Evolutionary conservation across 176 grass and related monocot species (phyloP).

Genomic region (Elaeis guineensis): DNA sequence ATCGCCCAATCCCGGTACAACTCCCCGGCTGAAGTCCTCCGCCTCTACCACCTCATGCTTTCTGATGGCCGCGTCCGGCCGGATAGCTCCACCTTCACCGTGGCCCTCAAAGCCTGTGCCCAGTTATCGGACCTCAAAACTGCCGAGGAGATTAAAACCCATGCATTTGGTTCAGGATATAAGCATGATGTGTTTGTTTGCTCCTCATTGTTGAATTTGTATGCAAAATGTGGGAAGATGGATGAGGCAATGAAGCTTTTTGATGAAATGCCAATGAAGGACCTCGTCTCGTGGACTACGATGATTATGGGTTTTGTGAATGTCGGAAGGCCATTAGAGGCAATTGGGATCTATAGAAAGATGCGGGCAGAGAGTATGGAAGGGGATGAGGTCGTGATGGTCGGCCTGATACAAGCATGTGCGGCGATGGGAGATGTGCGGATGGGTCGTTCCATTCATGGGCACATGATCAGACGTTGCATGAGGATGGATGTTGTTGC

Average conservation of each 20-base stretch:
- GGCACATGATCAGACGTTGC: conserved; percentile 25
- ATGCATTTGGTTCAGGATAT: conserved; percentile 28
- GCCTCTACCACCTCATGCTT: conserved; percentile 40
- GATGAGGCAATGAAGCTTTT: conserved; percentile 33
- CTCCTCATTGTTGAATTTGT: conserved; percentile 46
- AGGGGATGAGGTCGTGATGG: conserved; percentile 40
- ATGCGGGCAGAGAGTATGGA: conserved; percentile 28
- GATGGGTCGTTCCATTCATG: conserved; percentile 45
- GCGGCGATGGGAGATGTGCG: not conserved
- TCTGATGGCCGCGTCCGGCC: conserved; percentile 10
- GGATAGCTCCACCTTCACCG: conserved; percentile 64
- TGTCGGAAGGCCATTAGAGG: conserved; percentile 23
- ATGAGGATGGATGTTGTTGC: conserved; percentile 36
- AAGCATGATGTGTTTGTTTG: conserved; percentile 43
- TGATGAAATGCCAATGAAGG: conserved; percentile 46
- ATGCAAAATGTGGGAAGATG: conserved; percentile 42
- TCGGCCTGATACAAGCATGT: conserved; percentile 35
- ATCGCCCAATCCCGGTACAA: conserved; percentile 30
- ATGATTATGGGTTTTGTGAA: conserved; percentile 46
- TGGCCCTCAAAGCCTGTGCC: conserved; percentile 49
- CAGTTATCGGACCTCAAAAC: conserved; percentile 30
- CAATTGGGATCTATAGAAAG: conserved; percentile 40
- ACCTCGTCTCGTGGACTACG: conserved; percentile 50
- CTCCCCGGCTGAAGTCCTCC: conserved; percentile 18
- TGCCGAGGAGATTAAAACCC: conserved; percentile 25